Base-by-base conservation (phyloP, 2,329 filamentous ascomycete species). In the Akanthomyces lecanii region DNA sequence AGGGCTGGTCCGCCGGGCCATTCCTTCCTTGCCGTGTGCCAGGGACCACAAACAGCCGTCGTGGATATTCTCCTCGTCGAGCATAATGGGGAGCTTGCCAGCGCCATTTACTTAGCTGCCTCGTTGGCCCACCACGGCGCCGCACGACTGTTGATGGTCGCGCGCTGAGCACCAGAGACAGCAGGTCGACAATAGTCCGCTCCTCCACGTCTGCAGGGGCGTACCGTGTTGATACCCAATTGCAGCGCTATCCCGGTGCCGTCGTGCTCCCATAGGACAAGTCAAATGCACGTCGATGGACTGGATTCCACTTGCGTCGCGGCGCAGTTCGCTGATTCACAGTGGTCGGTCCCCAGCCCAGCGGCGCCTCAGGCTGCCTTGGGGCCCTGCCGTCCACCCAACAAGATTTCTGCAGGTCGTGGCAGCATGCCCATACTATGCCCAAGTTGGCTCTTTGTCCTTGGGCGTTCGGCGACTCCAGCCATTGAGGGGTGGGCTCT, bases 181-280 rank as follows among this genome's bases (percentile, higher is more conserved):
- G 18, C 28, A 45, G 23, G 38, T 23, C 14, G 58, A 42, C 56
- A 58, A 54, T 47, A 40, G 59, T 50, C 59, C 59, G 59, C 59
- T 61, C 36, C 48, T 44, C 59, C 50, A 47, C 33, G 40, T 6
- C 14, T 30, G 25, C 58, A 45, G 30, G 64, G 55, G 36, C 18
- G n/a, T 40, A 69, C 67, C 38, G 38, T 53, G 23, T 67, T 55
- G 69, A 66, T 68, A 68, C 71, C 76, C 76, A 78, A 78, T 78
- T 66, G 70, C 63, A 66, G 67, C 68, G 52, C 52, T 18, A 45
- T 44, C 61, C 60, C 21, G 38, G 40, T 18, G 28, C 40, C 36
- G 25, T 42, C 44, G 30, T 25, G 25, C 51, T 63, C 48, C 59
- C 36, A 61, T 63, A 61, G 61, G 64, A 61, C 57, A 56, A 45